phyloP scores from a whole-genome alignment of 345 rosid species.

The Aethionema arabicum region DNA sequence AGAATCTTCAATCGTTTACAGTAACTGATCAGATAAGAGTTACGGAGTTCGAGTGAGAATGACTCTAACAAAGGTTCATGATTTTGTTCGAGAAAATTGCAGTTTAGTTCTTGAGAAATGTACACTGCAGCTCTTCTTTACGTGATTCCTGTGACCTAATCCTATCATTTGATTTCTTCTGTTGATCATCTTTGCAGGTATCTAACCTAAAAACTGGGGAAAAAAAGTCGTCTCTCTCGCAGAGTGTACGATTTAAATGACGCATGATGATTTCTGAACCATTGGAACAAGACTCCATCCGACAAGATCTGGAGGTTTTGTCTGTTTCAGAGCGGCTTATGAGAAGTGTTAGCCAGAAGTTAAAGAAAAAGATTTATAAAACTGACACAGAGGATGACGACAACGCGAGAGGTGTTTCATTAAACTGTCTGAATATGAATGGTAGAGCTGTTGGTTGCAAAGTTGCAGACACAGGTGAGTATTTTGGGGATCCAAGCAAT shows the following conservation, averaged over 20 bases:
- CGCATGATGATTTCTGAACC: conserved; percentile 49
- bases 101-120: too few species aligned
- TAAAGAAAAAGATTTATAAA: conserved; percentile 56
- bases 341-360: conserved; percentile 73
- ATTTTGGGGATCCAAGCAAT: conserved; percentile 65
- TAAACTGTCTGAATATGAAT: conserved; percentile 69
- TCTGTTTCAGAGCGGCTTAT: conserved; percentile 71
- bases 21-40: neutral
- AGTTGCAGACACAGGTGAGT: conserved; percentile 87
- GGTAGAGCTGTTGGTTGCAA: conserved; percentile 90
- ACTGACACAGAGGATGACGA: conserved; percentile 59
- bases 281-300: conserved; percentile 54
- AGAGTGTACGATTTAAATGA: conserved; percentile 25
- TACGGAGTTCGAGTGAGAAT: too few species aligned
- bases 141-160: too few species aligned
- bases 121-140: too few species aligned
- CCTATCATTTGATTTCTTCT: too few species aligned
- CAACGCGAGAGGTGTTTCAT: conserved; percentile 48
- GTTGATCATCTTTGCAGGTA: neutral
- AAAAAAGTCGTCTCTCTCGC: conserved; percentile 5
- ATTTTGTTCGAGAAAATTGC: too few species aligned
- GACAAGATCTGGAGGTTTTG: conserved; percentile 64
- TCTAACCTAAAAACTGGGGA: conserved; percentile 15
- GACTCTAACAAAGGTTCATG: too few species aligned
- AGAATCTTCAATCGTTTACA: conserved; percentile 1